A percentile compares a stretch with the other conserved stretches of the same genome.
phyloP scores from a whole-genome alignment of 176 grass and related monocot species.

The Ampelocalamus luodianensis region DNA sequence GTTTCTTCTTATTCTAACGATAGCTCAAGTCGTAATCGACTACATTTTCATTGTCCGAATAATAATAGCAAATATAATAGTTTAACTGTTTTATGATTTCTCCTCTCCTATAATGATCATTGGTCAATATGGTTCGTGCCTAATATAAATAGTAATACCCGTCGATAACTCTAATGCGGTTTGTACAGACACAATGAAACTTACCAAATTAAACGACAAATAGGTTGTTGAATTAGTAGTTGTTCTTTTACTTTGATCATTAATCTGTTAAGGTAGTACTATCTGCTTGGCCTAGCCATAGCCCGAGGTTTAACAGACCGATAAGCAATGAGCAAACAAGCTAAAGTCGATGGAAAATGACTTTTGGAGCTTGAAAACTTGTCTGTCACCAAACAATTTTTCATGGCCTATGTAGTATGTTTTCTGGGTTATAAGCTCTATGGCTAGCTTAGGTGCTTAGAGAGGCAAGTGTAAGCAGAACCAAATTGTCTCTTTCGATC shows the following conservation, averaged over 20 bases:
- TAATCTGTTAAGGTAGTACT: not conserved
- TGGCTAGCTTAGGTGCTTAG: not conserved
- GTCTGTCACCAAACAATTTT: not conserved
- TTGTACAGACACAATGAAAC: not conserved
- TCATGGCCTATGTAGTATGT: not conserved
- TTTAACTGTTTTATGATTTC: conserved; percentile 18
- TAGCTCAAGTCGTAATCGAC: conserved; percentile 55
- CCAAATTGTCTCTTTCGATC: not conserved
- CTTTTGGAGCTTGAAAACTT: not conserved
- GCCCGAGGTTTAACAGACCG: not conserved
- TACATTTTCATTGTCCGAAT: not conserved
- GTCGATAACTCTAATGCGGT: not conserved
- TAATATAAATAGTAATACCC: not conserved
- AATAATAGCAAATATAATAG: conserved; percentile 15
- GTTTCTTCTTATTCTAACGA: conserved; percentile 65
- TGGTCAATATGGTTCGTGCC: not conserved
- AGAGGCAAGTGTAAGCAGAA: not conserved
- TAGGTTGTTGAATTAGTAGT: not conserved
- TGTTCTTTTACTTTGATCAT: not conserved
- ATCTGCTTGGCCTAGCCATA: not conserved
- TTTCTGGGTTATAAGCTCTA: not conserved
- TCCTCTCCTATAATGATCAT: not conserved
- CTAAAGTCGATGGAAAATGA: not conserved
- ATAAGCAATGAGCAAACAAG: not conserved
- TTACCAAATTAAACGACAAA: not conserved